Evolutionary conservation across 2,329 filamentous ascomycete genomes (phyloP), one percentile per base, ranked within the genome.

Genomic region (Ophiostoma himal-ulmi): DNA sequence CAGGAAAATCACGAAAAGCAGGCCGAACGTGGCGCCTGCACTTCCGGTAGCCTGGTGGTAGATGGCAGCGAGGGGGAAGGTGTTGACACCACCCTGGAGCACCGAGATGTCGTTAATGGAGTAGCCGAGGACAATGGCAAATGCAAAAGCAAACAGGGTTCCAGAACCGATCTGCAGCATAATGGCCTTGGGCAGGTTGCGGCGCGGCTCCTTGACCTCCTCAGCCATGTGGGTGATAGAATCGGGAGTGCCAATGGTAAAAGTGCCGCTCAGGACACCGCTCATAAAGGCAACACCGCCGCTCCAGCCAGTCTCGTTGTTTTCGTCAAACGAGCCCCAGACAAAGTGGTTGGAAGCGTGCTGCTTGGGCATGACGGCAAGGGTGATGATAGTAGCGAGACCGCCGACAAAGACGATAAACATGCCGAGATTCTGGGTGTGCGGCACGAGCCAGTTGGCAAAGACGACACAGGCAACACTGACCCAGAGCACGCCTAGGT

Each of bases 231-330:
- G 88, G 10, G 83, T 85, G 22, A 89, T 86, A 70, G 85, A 84
- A 76, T 90, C 88, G 2, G 87, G 86, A 0, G 86, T 89, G 22
- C 88, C 73, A 36, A 91, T 85, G 26, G 86, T 87, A 75, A 88
- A 90, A 13, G 88, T 86, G 5, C 88, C 88, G 74, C 90, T 90
- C 34, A 91, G 81, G 77, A 90, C 88, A 22, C 88, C 88, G 0
- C 85, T 80, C 36, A 89, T 79, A 73, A 91, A 90, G 1, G 87
- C 87, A n/a, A 90, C 85, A 20, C 87, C 87, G 64, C 86, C 81
- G 74, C 74, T 80, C 85, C 78, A 85, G 68, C 86, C 86, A 75
- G 79, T 86, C 74, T 77, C 75, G 72, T 84, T 85, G 71, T 83
- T 81, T 73, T 82, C 79, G 5, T 77, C 71, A 73, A 83, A 83